Evolutionary conservation across 1,139 yeast genomes (phyloP).

Genomic region (Blastobotrys ciferrii): DNA sequence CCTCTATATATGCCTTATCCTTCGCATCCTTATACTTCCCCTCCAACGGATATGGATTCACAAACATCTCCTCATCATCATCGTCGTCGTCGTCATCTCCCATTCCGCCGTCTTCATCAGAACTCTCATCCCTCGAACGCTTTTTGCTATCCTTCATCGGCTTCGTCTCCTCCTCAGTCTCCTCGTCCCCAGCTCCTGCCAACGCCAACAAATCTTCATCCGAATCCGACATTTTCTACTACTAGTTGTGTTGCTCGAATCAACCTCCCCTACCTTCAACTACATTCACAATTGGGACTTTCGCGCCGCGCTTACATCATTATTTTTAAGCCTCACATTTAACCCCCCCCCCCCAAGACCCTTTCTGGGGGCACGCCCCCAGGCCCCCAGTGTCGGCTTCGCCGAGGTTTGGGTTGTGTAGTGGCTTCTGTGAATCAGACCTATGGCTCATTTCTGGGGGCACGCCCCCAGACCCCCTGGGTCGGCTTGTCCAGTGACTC

Average conservation of each 20-base stretch:
- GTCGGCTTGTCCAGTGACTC: too few species aligned
- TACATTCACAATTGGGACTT: not conserved
- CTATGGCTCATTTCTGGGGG: too few species aligned
- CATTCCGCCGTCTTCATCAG: slow-evolving; percentile 34
- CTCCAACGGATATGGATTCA: slow-evolving; percentile 87
- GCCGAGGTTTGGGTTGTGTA: too few species aligned
- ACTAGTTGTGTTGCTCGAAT: not conserved
- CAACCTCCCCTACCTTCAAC: not conserved
- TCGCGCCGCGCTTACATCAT: not conserved
- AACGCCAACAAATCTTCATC: slow-evolving; percentile 83
- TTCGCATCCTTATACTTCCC: slow-evolving; percentile 83
- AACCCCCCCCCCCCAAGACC: too few species aligned
- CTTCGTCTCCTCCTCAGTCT: slow-evolving; percentile 26
- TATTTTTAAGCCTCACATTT: too few species aligned
- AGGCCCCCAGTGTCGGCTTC: too few species aligned
- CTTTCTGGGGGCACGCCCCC: too few species aligned
- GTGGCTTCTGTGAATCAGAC: too few species aligned
- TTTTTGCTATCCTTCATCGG: slow-evolving; percentile 9
- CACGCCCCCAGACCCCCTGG: too few species aligned
- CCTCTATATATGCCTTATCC: slow-evolving; percentile 65
- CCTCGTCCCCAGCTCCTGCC: slow-evolving; percentile 66
- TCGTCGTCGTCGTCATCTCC: slow-evolving; percentile 43
- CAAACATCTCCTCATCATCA: slow-evolving; percentile 44
- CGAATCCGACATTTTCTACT: slow-evolving; percentile 31
- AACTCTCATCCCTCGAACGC: slow-evolving; percentile 27